Evolutionary conservation across 2,329 filamentous ascomycete species (phyloP).

Genomic region (Neopestalotiopsis sp.): DNA sequence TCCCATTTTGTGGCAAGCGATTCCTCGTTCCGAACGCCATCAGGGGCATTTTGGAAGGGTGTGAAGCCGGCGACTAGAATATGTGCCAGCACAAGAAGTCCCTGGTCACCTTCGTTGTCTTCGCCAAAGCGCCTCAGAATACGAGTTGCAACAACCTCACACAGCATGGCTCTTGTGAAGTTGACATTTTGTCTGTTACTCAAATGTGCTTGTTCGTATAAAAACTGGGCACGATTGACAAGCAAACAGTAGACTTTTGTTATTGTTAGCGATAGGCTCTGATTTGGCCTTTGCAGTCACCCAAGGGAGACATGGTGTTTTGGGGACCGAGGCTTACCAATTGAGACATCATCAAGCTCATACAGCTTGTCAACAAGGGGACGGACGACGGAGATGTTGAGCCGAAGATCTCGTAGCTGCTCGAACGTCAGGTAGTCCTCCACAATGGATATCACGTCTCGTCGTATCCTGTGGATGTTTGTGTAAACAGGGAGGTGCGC

Average conservation of each 20-base stretch:
- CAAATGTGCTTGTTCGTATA: constrained; percentile 77
- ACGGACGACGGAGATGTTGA: constrained; percentile 80
- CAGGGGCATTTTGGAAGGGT: constrained; percentile 82
- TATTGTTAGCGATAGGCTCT: constrained; percentile 19
- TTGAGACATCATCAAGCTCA: constrained; percentile 78
- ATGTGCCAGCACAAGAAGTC: constrained; percentile 76
- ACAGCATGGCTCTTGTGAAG: constrained; percentile 77
- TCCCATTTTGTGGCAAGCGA: constrained; percentile 54
- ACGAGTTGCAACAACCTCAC: constrained; percentile 80
- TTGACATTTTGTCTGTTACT: constrained; percentile 83
- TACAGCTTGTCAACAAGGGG: constrained; percentile 86
- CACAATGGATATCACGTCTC: constrained; percentile 67
- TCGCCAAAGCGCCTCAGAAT: constrained; percentile 81
- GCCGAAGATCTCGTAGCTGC: constrained; percentile 79
- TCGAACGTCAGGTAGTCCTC: constrained; percentile 71
- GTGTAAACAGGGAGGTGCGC: constrained; percentile 74
- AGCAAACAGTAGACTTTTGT: constrained; percentile 77
- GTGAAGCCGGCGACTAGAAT: constrained; percentile 85
- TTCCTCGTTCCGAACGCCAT: constrained; percentile 66
- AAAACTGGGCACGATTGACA: constrained; percentile 81
- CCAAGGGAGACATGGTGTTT: background rate
- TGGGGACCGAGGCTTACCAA: constrained; percentile 54
- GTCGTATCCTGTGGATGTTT: constrained; percentile 75
- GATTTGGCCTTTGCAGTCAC: constrained; percentile 20
- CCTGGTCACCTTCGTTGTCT: constrained; percentile 72